Percentiles rank a stretch among this genome's conserved stretches.
These are phyloP conservation scores for Stylosanthes scabra DNA, from an alignment of 331 rosid genomes.

Conservation along the genomic window DNA sequence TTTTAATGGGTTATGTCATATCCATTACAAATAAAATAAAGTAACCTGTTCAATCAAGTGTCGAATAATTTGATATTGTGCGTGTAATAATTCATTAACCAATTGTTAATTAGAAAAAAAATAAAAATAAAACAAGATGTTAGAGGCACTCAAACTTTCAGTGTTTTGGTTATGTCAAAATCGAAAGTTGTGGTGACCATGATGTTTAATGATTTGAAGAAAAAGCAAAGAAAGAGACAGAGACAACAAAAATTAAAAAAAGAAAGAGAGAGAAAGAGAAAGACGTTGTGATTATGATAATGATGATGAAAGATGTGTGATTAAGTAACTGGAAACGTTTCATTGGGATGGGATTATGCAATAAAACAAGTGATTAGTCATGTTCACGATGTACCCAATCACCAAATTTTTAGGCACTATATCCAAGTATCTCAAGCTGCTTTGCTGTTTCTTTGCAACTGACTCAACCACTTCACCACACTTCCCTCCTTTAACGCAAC, in stretches of 20 bases:
- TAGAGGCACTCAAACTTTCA: no score
- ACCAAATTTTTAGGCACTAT: slow-evolving; percentile 30
- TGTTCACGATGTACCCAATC: slow-evolving; percentile 29
- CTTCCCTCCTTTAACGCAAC: slow-evolving; percentile 24
- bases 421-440: slow-evolving; percentile 8
- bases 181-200: not conserved
- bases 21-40: no score
- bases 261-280: not conserved
- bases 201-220: not conserved
- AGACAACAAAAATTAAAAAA: not conserved
- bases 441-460: slow-evolving; percentile 30
- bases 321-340: slow-evolving; percentile 16
- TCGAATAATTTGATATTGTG: no score
- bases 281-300: not conserved
- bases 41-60: no score
- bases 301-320: not conserved
- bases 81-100: no score
- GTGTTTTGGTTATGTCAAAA: no score
- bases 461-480: slow-evolving; percentile 48
- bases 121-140: no score
- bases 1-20: not conserved
- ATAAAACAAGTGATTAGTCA: not conserved
- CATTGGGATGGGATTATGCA: not conserved
- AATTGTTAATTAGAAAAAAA: no score
- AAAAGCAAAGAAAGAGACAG: not conserved